Percentiles rank a stretch among this genome's conserved stretches.
Evolutionary conservation across 176 grass and related monocot genomes (phyloP).

Genomic region (Oryza brachyantha): DNA sequence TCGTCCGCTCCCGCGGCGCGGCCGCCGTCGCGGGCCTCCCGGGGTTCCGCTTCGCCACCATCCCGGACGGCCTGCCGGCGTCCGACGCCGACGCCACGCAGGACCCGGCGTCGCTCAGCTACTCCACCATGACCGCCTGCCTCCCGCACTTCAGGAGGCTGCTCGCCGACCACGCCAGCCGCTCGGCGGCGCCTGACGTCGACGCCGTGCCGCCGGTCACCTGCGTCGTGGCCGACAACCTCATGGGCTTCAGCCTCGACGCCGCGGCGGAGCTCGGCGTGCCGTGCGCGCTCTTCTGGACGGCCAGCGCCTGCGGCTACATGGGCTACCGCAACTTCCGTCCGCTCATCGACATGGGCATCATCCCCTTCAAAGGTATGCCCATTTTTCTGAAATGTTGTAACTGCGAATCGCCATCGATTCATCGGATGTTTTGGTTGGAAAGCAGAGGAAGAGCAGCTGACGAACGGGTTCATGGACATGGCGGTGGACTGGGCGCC

Average conservation of each 20-base stretch:
- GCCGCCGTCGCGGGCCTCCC: neutral
- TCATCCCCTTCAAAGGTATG: conserved; percentile 37
- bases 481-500: conserved; percentile 10
- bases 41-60: conserved; percentile 18
- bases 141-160: conserved; percentile 3
- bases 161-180: neutral
- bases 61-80: conserved; percentile 23
- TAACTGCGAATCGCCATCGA: neutral
- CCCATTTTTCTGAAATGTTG: neutral
- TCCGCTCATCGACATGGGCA: conserved; percentile 17
- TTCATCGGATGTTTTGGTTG: neutral
- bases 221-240: conserved; percentile 33
- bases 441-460: conserved; percentile 23
- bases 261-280: conserved; percentile 26
- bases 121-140: conserved; percentile 18
- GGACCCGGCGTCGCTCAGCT: neutral
- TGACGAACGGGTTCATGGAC: conserved; percentile 34
- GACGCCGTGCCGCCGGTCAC: conserved; percentile 2
- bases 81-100: conserved; percentile 24
- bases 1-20: neutral
- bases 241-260: conserved; percentile 47
- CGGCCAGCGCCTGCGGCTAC: conserved; percentile 41
- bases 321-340: conserved; percentile 47
- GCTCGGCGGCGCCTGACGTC: neutral
- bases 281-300: conserved; percentile 44